Evolutionary conservation across 2,329 filamentous ascomycete species (phyloP), one percentile per base, ranked within the genome.

Genomic region (Fusarium neocosmosporiellum): DNA sequence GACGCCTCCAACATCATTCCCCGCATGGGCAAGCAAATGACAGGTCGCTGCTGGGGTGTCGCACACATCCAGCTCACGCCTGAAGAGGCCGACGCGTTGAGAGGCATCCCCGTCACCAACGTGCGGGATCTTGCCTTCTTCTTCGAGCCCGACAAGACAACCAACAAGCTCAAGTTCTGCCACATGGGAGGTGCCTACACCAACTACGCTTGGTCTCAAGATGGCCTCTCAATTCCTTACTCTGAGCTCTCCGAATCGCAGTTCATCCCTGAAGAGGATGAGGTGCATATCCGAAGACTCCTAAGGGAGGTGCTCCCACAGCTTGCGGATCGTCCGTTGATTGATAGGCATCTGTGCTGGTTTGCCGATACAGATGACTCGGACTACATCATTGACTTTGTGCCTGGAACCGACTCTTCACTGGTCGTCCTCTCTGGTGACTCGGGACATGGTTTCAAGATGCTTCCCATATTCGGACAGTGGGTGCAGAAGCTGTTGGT

Each of bases 121-220:
- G 70, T 72, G 5, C 70, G 70, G 0, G 70, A 72, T 16, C 46
- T 72, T 0, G 70, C 70, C 1, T 72, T 72, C 10, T 72, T 72
- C 48, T 72, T 72, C 1, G 70, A 72, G 4, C 70, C 70, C 0
- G 70, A 72, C 2, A 24, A 67, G 2, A 43, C 58, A 0, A 72
- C 70, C 18, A 70, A 73, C 54, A 72, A 72, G 5, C 36, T 72
- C 6, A 72, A 72, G 10, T 73, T 72, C 39, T 72, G 70, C 11
- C 70, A 72, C 13, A 73, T 72, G 70, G 70, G 70, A 1, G 70
- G 70, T 0, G 70, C 70, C 0, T 72, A 63, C 13, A 72, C 70
- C 20, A 72, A 72, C 18, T 73, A 72, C 27, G 33, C 70, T 1
- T 70, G 50, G 18, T 53, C 70, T 16, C 72, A 66, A n/a, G 70